These are phyloP conservation scores for Phyllosticta citrichinensis DNA, from an alignment of 2,329 filamentous ascomycete species.

Conservation along the genomic window DNA sequence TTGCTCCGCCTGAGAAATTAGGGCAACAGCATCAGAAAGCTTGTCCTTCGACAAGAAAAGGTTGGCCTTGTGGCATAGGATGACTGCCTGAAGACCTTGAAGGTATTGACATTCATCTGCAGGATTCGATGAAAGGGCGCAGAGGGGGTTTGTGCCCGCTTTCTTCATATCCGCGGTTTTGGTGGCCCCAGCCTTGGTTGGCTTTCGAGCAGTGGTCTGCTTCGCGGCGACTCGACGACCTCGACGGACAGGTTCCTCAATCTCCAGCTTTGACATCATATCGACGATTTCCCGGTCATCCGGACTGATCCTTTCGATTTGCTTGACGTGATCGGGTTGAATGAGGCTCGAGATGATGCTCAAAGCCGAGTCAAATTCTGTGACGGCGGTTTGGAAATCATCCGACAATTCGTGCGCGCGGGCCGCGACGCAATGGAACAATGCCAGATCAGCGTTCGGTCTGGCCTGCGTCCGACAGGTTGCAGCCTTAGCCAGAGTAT, in stretches of 20 bases:
- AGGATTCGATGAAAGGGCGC: slow-evolving; percentile 3
- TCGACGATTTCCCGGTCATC: slow-evolving; percentile 29
- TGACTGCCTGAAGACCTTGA: slow-evolving; percentile 34
- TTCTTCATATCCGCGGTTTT: slow-evolving; percentile 1
- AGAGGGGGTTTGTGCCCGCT: slow-evolving; percentile 6
- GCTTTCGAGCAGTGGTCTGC: slow-evolving; percentile 1
- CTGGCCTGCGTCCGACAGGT: slow-evolving; percentile 31
- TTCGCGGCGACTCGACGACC: neutral
- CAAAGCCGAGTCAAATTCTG: slow-evolving; percentile 40
- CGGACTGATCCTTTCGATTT: slow-evolving; percentile 17
- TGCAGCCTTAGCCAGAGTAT: slow-evolving; percentile 45
- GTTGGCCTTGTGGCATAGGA: slow-evolving; percentile 43
- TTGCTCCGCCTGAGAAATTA: slow-evolving; percentile 19
- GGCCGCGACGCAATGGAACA: slow-evolving; percentile 40
- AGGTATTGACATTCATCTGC: slow-evolving; percentile 30
- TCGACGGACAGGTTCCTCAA: slow-evolving; percentile 17
- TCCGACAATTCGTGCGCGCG: slow-evolving; percentile 38
- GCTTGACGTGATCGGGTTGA: slow-evolving; percentile 22
- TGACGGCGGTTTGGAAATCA: slow-evolving; percentile 38
- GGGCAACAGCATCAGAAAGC: slow-evolving; percentile 18
- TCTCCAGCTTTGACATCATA: slow-evolving; percentile 32
- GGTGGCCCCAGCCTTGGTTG: slow-evolving; percentile 11
- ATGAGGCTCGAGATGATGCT: slow-evolving; percentile 34
- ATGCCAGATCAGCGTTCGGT: slow-evolving; percentile 45
- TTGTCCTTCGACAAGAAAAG: slow-evolving; percentile 27